Evolutionary conservation across 768 basidiomycete species (phyloP).

Genomic region (Tricholoma sp.): DNA sequence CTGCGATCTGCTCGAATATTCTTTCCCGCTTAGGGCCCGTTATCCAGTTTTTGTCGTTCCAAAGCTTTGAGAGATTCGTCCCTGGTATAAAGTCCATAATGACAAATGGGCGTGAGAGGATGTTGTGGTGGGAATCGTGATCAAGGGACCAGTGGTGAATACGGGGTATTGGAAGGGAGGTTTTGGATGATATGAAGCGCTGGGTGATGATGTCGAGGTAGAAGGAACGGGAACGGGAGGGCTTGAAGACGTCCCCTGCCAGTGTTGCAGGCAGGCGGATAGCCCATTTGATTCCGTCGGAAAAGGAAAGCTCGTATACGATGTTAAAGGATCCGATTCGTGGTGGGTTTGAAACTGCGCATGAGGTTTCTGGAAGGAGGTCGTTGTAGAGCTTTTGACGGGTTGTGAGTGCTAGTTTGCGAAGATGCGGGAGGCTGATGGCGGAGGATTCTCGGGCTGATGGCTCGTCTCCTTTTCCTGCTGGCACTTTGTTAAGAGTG

Average conservation of each 20-base stretch:
- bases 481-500: background rate
- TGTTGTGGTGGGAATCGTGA: conserved; percentile 7
- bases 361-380: background rate
- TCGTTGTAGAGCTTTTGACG: background rate
- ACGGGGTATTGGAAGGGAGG: conserved; percentile 12
- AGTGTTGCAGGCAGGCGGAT: conserved; percentile 10
- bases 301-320: background rate
- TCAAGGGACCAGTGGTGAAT: conserved; percentile 11
- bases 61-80: conserved; percentile 10
- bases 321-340: background rate
- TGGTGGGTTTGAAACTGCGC: background rate
- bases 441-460: background rate
- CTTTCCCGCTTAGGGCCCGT: conserved; percentile 5
- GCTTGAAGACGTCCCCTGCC: background rate
- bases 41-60: conserved; percentile 13
- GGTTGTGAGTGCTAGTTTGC: background rate
- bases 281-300: conserved; percentile 15
- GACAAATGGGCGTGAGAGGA: conserved; percentile 10
- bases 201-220: conserved; percentile 7
- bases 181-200: conserved; percentile 8
- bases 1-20: conserved; percentile 7
- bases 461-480: background rate
- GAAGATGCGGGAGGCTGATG: background rate
- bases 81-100: conserved; percentile 13
- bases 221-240: background rate